Evolutionary conservation across 805 yeast genomes (phyloP).

Genomic region (Nematodospora valgi): DNA sequence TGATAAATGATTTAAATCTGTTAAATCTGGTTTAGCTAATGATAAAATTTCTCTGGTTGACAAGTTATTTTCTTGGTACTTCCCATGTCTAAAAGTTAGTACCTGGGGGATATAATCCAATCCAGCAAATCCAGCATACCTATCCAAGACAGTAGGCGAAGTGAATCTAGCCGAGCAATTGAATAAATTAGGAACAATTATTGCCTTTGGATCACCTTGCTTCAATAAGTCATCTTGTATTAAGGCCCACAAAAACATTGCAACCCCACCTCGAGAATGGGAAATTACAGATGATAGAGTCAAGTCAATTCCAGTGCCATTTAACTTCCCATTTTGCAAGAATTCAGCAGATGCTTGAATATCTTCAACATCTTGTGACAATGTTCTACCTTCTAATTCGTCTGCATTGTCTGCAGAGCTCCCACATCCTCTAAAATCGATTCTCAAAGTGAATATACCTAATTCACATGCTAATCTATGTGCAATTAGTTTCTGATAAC

Average conservation of each 20-base stretch:
- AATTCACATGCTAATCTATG: conserved; percentile 50
- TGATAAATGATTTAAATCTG: conserved; percentile 38
- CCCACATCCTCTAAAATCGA: conserved; percentile 88
- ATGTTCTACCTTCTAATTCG: conserved; percentile 46
- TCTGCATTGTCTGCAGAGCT: conserved; percentile 54
- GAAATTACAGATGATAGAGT: conserved; percentile 58
- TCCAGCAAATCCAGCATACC: conserved; percentile 26
- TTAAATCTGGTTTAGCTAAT: conserved; percentile 47
- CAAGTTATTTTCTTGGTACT: conserved; percentile 37
- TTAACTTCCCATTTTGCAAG: conserved; percentile 21
- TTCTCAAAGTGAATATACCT: conserved; percentile 66
- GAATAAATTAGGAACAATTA: conserved; percentile 60
- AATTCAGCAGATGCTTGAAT: conserved; percentile 41
- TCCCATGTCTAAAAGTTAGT: conserved; percentile 46
- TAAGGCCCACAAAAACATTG: conserved; percentile 71
- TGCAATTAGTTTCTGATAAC: conserved; percentile 66
- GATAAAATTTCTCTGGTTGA: conserved; percentile 50
- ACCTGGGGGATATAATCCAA: conserved; percentile 10
- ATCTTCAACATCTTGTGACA: conserved; percentile 68
- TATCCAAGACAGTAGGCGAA: conserved; percentile 43
- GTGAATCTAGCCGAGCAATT: conserved; percentile 73
- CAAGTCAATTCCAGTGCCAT: conserved; percentile 41
- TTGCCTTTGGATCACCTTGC: conserved; percentile 26
- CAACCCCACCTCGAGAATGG: conserved; percentile 79
- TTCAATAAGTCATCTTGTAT: conserved; percentile 36